phyloP scores from a whole-genome alignment of 306 rosid species.

The Hippophae tibetana region DNA sequence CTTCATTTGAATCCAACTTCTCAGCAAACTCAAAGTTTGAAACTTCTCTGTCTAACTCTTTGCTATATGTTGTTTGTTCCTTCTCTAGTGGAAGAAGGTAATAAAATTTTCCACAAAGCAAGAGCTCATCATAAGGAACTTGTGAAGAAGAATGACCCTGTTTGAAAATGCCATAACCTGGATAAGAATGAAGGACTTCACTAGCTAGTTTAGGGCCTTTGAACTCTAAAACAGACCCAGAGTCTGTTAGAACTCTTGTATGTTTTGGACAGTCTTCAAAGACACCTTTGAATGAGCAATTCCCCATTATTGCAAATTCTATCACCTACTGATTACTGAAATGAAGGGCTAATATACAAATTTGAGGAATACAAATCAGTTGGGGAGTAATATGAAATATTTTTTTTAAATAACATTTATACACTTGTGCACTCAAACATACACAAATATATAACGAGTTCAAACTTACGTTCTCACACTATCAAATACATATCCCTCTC shows the following conservation, averaged over 20 bases:
- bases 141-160: constrained; percentile 40
- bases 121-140: constrained; percentile 26
- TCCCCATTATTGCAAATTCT: constrained; percentile 44
- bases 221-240: constrained; percentile 46
- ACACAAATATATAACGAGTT: no score
- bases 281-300: constrained; percentile 46
- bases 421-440: no score
- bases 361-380: no score
- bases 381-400: no score
- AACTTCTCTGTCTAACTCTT: constrained; percentile 9
- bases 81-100: constrained; percentile 50
- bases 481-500: no score
- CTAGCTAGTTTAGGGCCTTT: constrained; percentile 45
- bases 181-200: constrained; percentile 37
- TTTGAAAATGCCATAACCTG: constrained; percentile 45
- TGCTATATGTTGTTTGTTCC: background rate
- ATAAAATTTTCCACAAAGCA: constrained; percentile 39
- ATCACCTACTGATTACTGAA: no score
- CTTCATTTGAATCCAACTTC: constrained; percentile 12
- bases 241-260: constrained; percentile 47
- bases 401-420: no score
- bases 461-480: no score
- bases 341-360: background rate
- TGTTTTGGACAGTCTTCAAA: constrained; percentile 41
- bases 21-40: background rate